Evolutionary conservation across 305 asterid species (phyloP), one percentile per base, ranked within the genome.

Genomic region (Stenogyne calaminthoides): DNA sequence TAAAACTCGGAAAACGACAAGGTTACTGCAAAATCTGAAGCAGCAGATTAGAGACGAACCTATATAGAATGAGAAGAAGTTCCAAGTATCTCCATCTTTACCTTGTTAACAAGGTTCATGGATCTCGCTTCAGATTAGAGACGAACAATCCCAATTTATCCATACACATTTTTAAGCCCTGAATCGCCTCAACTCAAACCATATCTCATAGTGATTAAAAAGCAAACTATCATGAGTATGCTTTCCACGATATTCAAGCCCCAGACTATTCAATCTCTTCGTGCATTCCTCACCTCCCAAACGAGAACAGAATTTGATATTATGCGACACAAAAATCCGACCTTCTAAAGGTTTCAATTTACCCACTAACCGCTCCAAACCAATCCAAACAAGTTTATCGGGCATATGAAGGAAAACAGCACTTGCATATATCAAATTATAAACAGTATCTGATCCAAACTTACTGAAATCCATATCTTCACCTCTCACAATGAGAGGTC

Each of bases 331-430:
- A 37, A 95, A 92, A n/a, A 92, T 87, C 11, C 97, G 84, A 55
- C 98, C 98, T 69, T 87, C 88, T 19, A 77, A 37, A 68, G 97
- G 97, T 69, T 84, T 89, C 82, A 95, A 76, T 64, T 72, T 87
- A 47, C 81, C 81, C 1, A 39, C 94, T 70, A 95, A 79, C 74
- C 88, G 89, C 85, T 89, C 93, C 76, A 95, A 76, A 69, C 96
- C 98, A 64, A 73, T 74, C 98, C 98, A 95, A 55, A 95, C 99
- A 64, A 90, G 97, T 72, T 81, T 83, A 72, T 89, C 98, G 0
- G 99, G 98, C 84, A 95, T 92, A 71, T 95, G 98, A 66, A 95
- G 96, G 77, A 92, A 95, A 42, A 90, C 98, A 65, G 98, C 98
- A 76, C 97, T 92, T 7, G 94, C 96, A 81, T 95, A 95, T 82